These are phyloP conservation scores for Kappamyces sp. DNA, from an alignment of 192 early-diverging fungal species.

Conservation along the genomic window DNA sequence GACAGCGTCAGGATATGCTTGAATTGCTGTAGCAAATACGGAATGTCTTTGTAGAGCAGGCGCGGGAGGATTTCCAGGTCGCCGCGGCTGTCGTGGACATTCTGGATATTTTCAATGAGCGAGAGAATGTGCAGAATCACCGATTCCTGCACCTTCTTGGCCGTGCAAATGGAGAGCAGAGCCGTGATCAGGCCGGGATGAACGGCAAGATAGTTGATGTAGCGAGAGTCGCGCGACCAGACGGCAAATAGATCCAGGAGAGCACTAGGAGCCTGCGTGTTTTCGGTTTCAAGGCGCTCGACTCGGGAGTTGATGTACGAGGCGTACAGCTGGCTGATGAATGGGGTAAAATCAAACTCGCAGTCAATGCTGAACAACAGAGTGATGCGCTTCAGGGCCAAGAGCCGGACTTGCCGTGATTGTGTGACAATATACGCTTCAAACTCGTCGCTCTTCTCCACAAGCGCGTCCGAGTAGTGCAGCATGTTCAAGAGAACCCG, in stretches of 20 bases:
- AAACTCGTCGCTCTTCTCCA: constrained; percentile 15
- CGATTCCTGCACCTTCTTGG: constrained; percentile 68
- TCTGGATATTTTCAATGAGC: constrained; percentile 58
- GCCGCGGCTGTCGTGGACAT: constrained; percentile 34
- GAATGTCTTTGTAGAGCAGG: constrained; percentile 50
- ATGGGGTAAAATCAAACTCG: constrained; percentile 70
- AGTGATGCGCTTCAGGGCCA: constrained; percentile 67
- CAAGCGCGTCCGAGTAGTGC: constrained; percentile 52
- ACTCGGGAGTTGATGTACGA: constrained; percentile 68
- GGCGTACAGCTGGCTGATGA: constrained; percentile 68
- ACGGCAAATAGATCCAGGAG: constrained; percentile 69
- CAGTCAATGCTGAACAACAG: constrained; percentile 72
- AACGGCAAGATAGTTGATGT: constrained; percentile 63
- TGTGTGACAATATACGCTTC: constrained; percentile 36
- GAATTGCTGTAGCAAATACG: constrained; percentile 54
- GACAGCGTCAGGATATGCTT: constrained; percentile 23
- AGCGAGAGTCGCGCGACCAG: constrained; percentile 67
- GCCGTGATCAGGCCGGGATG: constrained; percentile 59
- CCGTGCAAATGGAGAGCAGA: constrained; percentile 67
- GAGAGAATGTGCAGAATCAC: constrained; percentile 68
- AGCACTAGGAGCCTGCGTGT: constrained; percentile 79
- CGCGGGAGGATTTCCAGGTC: constrained; percentile 32
- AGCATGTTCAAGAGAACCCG: constrained; percentile 71
- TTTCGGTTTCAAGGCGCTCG: constrained; percentile 66
- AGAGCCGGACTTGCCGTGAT: constrained; percentile 58